A percentile compares a stretch with the other conserved stretches of the same genome.
These are phyloP conservation scores for Fusarium acutatum DNA, from an alignment of 2,329 filamentous ascomycete species.

Conservation along the genomic window DNA sequence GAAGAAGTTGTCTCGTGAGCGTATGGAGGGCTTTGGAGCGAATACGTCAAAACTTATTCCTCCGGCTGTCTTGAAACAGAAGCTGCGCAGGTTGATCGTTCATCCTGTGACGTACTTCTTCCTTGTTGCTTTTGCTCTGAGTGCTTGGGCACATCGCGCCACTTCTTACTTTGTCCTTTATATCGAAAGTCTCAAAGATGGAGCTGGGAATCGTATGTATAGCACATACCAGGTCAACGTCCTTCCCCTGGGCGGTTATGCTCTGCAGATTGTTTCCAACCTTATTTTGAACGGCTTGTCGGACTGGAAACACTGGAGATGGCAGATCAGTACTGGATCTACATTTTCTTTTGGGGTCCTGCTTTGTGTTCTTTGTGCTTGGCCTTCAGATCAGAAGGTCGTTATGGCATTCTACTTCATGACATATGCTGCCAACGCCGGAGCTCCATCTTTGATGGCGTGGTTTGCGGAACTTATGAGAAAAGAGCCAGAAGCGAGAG, in stretches of 20 bases:
- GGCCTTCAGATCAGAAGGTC: conserved; percentile 45
- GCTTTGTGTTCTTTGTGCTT: conserved; percentile 45
- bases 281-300: conserved; percentile 48
- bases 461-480: conserved; percentile 49
- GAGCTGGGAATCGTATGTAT: conserved; percentile 39
- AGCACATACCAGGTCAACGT: conserved; percentile 47
- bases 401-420: conserved; percentile 50
- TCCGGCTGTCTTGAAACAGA: conserved; percentile 32
- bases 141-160: conserved; percentile 44
- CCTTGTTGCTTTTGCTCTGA: conserved; percentile 42
- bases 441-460: conserved; percentile 47
- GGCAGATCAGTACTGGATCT: conserved; percentile 48
- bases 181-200: conserved; percentile 39
- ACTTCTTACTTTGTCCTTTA: conserved; percentile 49
- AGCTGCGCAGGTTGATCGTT: conserved; percentile 40
- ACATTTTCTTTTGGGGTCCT: conserved; percentile 43
- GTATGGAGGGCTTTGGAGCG: conserved; percentile 43
- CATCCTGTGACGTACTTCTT: conserved; percentile 46
- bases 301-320: conserved; percentile 51
- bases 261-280: conserved; percentile 48
- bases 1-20: conserved; percentile 37
- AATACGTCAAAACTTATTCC: conserved; percentile 43
- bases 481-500: conserved; percentile 49
- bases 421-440: conserved; percentile 47
- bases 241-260: conserved; percentile 44